phyloP scores from a whole-genome alignment of 305 asterid genomes.

The Fraxinus baroniana region DNA sequence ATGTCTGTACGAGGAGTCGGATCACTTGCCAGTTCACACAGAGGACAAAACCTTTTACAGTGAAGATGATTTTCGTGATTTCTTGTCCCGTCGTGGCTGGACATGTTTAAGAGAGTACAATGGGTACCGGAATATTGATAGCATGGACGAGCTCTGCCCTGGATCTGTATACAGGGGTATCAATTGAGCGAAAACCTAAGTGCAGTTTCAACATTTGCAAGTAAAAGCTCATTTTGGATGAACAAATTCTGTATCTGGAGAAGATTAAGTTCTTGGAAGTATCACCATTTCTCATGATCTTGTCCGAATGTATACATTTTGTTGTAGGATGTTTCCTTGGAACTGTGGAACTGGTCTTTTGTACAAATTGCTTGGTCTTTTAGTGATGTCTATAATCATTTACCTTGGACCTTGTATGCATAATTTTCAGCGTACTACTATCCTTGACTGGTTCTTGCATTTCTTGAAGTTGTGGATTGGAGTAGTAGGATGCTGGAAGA shows the following conservation, averaged over 20 bases:
- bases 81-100: constrained; percentile 69
- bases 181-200: constrained; percentile 6
- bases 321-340: not conserved
- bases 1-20: constrained; percentile 60
- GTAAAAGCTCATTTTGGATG: not conserved
- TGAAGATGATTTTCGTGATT: constrained; percentile 67
- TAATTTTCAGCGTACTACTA: not conserved
- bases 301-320: not conserved
- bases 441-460: not conserved
- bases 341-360: not conserved
- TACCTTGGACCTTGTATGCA: not conserved
- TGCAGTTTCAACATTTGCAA: not conserved
- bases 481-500: not conserved
- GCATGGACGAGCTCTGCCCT: constrained; percentile 69
- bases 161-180: constrained; percentile 66
- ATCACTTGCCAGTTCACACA: constrained; percentile 55
- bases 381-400: not conserved
- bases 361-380: not conserved
- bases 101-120: constrained; percentile 65
- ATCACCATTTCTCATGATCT: not conserved
- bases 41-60: constrained; percentile 73
- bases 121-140: constrained; percentile 59
- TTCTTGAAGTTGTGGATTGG: not conserved
- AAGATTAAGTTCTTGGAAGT: not conserved
- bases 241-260: not conserved